Evolutionary conservation across 2,329 filamentous ascomycete genomes (phyloP).

Genomic region (Colletotrichum tropicicola): DNA sequence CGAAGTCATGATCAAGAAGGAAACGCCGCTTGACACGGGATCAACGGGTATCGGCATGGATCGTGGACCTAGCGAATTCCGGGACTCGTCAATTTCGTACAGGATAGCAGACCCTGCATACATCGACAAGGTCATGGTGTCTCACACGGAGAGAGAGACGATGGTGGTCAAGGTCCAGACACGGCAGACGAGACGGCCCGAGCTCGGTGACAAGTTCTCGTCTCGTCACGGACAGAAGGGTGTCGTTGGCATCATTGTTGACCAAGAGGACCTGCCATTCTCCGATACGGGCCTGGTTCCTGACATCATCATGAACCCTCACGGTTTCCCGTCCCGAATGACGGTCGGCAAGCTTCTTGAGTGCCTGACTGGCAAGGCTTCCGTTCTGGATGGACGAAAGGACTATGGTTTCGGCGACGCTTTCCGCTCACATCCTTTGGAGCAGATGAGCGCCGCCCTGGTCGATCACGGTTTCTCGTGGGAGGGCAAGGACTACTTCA

Average conservation of each 20-base stretch:
- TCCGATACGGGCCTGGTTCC: slow-evolving; percentile 90
- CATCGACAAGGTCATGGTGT: slow-evolving; percentile 96
- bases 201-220: slow-evolving; percentile 98
- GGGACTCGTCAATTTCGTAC: slow-evolving; percentile 79
- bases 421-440: slow-evolving; percentile 83
- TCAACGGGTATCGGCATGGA: slow-evolving; percentile 77
- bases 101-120: slow-evolving; percentile 85
- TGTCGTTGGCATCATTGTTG: slow-evolving; percentile 94
- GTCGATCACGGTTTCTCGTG: slow-evolving; percentile 93
- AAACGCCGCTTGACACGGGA: slow-evolving; percentile 80
- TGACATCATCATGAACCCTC: slow-evolving; percentile 99
- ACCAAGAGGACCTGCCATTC: slow-evolving; percentile 97
- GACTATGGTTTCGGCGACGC: slow-evolving; percentile 86
- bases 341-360: slow-evolving; percentile 98
- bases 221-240: slow-evolving; percentile 98
- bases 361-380: slow-evolving; percentile 92
- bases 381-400: slow-evolving; percentile 83
- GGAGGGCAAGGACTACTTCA: slow-evolving; percentile 97
- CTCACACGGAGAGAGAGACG: slow-evolving; percentile 85
- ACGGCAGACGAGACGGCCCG: slow-evolving; percentile 92
- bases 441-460: slow-evolving; percentile 88
- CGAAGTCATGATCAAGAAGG: slow-evolving; percentile 91
- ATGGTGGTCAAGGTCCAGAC: slow-evolving; percentile 94
- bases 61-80: slow-evolving; percentile 69
- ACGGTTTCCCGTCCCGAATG: slow-evolving; percentile 99